Percentiles rank a stretch among this genome's conserved stretches.
Conservation (phyloP, 164 flowering plant species). For the Umbilicus rupestris region DNA sequence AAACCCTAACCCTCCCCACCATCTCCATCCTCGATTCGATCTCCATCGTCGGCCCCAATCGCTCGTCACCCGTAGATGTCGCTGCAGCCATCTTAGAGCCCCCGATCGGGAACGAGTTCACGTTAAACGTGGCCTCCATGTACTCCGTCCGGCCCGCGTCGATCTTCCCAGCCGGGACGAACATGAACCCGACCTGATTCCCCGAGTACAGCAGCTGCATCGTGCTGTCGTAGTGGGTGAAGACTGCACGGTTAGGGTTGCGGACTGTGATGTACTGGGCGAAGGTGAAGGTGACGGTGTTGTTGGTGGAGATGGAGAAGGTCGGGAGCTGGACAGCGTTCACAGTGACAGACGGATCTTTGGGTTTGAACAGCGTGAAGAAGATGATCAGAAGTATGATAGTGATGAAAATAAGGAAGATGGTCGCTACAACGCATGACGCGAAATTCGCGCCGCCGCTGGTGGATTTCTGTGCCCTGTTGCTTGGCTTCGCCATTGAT, state of each 20-base stretch:
- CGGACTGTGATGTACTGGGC: slow-evolving; percentile 65
- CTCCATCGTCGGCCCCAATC: slow-evolving; percentile 55
- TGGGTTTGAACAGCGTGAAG: slow-evolving; percentile 86
- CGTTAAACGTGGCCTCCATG: slow-evolving; percentile 83
- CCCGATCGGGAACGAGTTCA: slow-evolving; percentile 47
- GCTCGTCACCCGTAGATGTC: slow-evolving; percentile 10
- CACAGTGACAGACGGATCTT: slow-evolving; percentile 57
- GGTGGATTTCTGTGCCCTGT: slow-evolving; percentile 11
- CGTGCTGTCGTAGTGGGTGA: slow-evolving; percentile 86
- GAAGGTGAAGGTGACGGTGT: slow-evolving; percentile 77
- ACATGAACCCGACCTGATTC: slow-evolving; percentile 75
- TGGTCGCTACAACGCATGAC: slow-evolving; percentile 75
- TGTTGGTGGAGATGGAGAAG: slow-evolving; percentile 50
- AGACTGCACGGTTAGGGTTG: slow-evolving; percentile 72
- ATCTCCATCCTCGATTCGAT: slow-evolving; percentile 59
- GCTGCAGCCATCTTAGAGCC: slow-evolving; percentile 7
- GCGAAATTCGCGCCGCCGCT: slow-evolving; percentile 68
- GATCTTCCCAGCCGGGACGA: slow-evolving; percentile 89
- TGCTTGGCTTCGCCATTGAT: slow-evolving; percentile 6
- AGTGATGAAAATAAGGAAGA: slow-evolving; percentile 58
- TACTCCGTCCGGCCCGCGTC: slow-evolving; percentile 52
- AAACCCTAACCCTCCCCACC: slow-evolving; percentile 69
- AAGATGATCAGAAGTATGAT: slow-evolving; percentile 52
- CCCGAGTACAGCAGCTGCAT: slow-evolving; percentile 78
- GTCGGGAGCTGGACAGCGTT: slow-evolving; percentile 66